These are phyloP conservation scores for Venturia pyrina DNA, from an alignment of 2,329 filamentous ascomycete genomes.

Conservation along the genomic window DNA sequence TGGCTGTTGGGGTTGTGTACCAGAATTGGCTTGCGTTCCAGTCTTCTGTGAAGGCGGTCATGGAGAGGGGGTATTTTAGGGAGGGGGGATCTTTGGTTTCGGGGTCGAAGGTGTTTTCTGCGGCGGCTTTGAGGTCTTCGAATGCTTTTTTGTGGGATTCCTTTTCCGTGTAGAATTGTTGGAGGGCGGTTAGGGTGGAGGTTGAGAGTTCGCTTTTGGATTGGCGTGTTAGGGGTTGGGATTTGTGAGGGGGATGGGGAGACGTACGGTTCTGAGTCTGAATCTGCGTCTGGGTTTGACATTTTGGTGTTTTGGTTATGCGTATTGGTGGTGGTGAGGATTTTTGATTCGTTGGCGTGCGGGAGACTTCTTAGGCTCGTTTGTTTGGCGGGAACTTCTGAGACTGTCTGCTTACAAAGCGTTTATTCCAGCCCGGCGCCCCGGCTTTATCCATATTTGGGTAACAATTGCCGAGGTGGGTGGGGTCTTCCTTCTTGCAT, in stretches of 20 bases:
- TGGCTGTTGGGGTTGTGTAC: constrained; percentile 67
- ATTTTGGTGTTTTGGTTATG: background rate
- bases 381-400: background rate
- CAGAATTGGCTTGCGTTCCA: constrained; percentile 82
- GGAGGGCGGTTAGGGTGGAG: constrained; percentile 56
- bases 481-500: background rate
- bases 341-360: background rate
- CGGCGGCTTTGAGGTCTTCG: constrained; percentile 53
- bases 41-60: constrained; percentile 67
- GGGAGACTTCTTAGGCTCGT: background rate
- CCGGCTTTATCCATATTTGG: background rate
- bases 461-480: background rate
- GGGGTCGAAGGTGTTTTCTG: constrained; percentile 44
- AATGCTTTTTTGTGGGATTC: constrained; percentile 58
- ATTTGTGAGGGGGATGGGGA: no score
- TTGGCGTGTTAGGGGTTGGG: background rate
- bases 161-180: constrained; percentile 64
- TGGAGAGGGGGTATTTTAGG: constrained; percentile 35
- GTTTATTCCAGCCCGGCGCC: background rate
- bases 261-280: background rate
- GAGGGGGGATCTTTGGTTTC: background rate
- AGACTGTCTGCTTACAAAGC: background rate
- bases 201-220: constrained; percentile 52
- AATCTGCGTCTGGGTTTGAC: background rate
- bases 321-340: background rate